Evolutionary conservation across 2,329 filamentous ascomycete genomes (phyloP).

Genomic region (Hypoxylon sp.): DNA sequence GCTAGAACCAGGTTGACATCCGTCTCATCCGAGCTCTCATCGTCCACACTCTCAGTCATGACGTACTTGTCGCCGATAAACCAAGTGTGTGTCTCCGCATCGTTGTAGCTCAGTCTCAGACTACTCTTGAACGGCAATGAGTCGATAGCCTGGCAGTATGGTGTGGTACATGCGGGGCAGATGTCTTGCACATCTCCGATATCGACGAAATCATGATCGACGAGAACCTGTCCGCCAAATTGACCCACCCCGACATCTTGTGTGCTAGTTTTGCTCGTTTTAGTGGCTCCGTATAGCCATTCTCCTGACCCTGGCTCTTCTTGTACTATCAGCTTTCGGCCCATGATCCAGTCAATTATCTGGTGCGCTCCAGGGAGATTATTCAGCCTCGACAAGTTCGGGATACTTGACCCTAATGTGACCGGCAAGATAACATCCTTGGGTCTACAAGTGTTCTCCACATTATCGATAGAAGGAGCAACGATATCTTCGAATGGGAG

Average conservation of each 20-base stretch:
- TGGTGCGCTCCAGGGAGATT: constrained; percentile 22
- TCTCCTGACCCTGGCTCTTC: constrained; percentile 1
- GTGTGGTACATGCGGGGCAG: constrained; percentile 47
- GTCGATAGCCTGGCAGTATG: constrained; percentile 46
- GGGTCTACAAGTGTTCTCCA: not conserved
- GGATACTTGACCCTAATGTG: not conserved
- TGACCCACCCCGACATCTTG: not conserved
- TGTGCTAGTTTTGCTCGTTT: not conserved
- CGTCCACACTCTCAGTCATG: constrained; percentile 44
- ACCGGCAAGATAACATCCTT: not conserved
- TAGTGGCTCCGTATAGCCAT: not conserved
- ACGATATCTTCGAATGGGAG: constrained; percentile 34
- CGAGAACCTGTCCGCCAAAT: not conserved
- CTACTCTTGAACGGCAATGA: constrained; percentile 48
- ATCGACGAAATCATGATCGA: constrained; percentile 40
- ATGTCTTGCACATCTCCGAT: constrained; percentile 46
- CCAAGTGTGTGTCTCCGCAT: constrained; percentile 47
- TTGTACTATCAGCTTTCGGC: constrained; percentile 17
- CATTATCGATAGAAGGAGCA: not conserved
- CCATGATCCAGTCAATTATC: constrained; percentile 36
- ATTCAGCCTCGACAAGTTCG: constrained; percentile 4
- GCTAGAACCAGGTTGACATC: constrained; percentile 43
- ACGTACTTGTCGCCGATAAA: constrained; percentile 47
- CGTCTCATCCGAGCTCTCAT: constrained; percentile 36
- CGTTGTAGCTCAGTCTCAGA: constrained; percentile 46